These are phyloP conservation scores for Gremmenia infestans DNA, from an alignment of 2,329 filamentous ascomycete genomes.

Conservation along the genomic window DNA sequence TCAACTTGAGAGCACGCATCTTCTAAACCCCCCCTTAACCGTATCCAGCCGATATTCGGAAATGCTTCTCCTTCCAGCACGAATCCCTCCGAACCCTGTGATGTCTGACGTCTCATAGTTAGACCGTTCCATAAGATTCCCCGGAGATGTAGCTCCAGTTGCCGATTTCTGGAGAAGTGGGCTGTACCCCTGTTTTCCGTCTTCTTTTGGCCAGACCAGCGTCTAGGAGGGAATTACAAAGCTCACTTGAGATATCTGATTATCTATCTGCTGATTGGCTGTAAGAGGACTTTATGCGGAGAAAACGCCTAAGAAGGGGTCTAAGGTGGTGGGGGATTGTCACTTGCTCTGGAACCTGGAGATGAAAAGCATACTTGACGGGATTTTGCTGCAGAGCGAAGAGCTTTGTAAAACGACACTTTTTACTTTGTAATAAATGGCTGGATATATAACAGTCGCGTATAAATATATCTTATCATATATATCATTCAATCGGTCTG, in stretches of 20 bases:
- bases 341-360: neutral
- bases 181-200: neutral
- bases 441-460: neutral
- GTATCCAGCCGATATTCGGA: slow-evolving; percentile 1
- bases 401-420: neutral
- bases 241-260: neutral
- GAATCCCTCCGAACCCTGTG: neutral
- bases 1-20: neutral
- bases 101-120: neutral
- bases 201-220: neutral
- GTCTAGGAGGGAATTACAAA: neutral
- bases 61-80: neutral
- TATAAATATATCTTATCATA: neutral
- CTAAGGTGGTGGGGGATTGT: neutral
- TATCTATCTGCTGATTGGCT: neutral
- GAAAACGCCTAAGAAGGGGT: neutral
- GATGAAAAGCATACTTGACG: neutral
- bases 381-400: neutral
- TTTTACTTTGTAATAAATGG: no score
- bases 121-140: neutral
- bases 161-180: slow-evolving; percentile 1
- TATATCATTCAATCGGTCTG: neutral
- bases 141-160: neutral
- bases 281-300: neutral
- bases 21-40: neutral